These are phyloP conservation scores for Tetraselmis striata DNA, from an alignment of 139 green algal species.

Conservation along the genomic window DNA sequence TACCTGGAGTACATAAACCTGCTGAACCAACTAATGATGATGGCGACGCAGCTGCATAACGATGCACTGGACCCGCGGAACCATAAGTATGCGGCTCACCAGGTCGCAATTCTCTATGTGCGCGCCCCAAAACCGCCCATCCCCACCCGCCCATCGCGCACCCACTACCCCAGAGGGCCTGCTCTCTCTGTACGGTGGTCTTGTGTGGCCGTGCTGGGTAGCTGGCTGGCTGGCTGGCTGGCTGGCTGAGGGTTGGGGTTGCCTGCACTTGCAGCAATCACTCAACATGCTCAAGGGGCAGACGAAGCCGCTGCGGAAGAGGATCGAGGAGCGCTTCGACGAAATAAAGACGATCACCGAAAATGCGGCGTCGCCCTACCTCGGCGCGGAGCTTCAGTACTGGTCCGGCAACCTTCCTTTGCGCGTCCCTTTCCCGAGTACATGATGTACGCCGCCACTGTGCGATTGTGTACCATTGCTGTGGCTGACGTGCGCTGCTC, in stretches of 20 bases:
- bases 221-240: too few species aligned
- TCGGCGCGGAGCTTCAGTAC: constrained; percentile 32
- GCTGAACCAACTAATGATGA: constrained; percentile 55
- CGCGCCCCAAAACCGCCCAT: too few species aligned
- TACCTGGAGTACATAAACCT: constrained; percentile 46
- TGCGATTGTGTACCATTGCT: not conserved
- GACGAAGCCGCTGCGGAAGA: constrained; percentile 45
- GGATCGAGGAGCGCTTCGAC: constrained; percentile 51
- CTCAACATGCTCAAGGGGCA: constrained; percentile 55
- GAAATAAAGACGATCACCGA: constrained; percentile 57
- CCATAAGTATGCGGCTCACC: constrained; percentile 59
- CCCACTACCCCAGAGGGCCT: too few species aligned
- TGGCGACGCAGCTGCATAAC: constrained; percentile 58
- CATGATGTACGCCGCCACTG: too few species aligned
- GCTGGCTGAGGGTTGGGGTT: too few species aligned
- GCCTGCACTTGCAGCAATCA: constrained; percentile 58
- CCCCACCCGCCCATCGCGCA: too few species aligned
- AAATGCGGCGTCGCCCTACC: constrained; percentile 25
- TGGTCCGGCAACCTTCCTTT: constrained; percentile 44
- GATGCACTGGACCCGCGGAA: constrained; percentile 45
- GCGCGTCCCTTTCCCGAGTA: not conserved
- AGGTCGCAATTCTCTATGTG: constrained; percentile 56
- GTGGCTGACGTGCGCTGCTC: not conserved
- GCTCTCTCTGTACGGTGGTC: too few species aligned
- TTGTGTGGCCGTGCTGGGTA: too few species aligned